Percentiles rank a stretch among this genome's conserved stretches.
Evolutionary conservation across 1,139 yeast species (phyloP).

Genomic region (Protomyces macrosporus): DNA sequence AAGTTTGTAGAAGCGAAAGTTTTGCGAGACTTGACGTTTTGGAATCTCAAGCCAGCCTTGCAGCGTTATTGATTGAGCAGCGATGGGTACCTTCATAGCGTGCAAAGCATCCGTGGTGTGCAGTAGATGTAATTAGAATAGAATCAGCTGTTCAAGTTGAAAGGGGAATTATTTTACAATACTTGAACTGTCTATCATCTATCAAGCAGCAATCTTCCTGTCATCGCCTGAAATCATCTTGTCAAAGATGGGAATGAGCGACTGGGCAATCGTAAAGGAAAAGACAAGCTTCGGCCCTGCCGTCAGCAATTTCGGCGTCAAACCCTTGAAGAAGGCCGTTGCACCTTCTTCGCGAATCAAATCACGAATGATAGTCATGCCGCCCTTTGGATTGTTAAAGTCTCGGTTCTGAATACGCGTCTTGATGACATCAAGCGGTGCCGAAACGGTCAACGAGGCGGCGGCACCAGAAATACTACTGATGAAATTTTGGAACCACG

Average conservation of each 20-base stretch:
- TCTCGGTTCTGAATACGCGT: conserved; percentile 96
- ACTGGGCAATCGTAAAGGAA: conserved; percentile 85
- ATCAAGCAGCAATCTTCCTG: neutral
- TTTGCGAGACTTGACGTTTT: conserved; percentile 22
- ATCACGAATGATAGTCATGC: conserved; percentile 84
- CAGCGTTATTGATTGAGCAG: neutral
- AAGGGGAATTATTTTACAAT: neutral
- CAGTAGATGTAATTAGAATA: neutral
- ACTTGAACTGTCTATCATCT: neutral
- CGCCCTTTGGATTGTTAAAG: conserved; percentile 93
- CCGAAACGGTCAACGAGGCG: conserved; percentile 92
- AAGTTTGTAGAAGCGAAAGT: conserved; percentile 19
- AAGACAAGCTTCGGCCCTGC: conserved; percentile 98
- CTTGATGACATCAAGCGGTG: conserved; percentile 96
- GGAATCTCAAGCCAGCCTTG: conserved; percentile 27
- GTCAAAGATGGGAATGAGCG: conserved; percentile 93
- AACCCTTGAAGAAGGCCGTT: conserved; percentile 91
- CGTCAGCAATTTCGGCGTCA: conserved; percentile 90
- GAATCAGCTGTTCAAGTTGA: neutral
- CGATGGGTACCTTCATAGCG: neutral
- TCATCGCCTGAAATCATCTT: conserved; percentile 41
- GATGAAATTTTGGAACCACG: conserved; percentile 91
- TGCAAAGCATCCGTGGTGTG: neutral
- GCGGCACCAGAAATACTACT: conserved; percentile 98
- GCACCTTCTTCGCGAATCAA: conserved; percentile 87